Evolutionary conservation across 495 filamentous ascomycete species (phyloP).

Genomic region (Bombardia bombarda): DNA sequence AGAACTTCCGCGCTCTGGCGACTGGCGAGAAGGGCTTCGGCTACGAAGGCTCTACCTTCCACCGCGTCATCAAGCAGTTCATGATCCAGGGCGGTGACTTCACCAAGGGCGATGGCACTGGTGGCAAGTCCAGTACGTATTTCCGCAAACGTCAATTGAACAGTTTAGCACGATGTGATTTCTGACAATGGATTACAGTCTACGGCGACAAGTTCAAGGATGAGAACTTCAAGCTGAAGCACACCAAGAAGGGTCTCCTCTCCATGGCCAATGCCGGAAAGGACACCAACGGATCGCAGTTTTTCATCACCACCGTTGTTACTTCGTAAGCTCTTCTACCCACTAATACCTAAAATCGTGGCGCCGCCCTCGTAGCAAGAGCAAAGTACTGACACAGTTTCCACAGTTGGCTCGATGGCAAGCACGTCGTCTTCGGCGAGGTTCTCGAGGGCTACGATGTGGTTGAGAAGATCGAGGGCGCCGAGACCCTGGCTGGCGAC

Average conservation of each 20-base stretch:
- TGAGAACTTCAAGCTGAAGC: constrained; percentile 99
- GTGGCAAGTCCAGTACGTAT: constrained; percentile 77
- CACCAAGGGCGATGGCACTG: constrained; percentile 90
- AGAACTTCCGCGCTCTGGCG: constrained; percentile 96
- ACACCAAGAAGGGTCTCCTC: constrained; percentile 51
- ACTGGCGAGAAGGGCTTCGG: constrained; percentile 97
- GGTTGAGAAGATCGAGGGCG: constrained; percentile 80
- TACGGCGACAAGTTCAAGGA: constrained; percentile 93
- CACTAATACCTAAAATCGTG: background rate
- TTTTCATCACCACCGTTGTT: constrained; percentile 88
- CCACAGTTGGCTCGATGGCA: constrained; percentile 75
- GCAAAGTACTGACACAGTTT: constrained; percentile 19
- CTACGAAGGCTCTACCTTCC: constrained; percentile 92
- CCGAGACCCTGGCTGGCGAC: constrained; percentile 61
- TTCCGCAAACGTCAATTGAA: background rate
- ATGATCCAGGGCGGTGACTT: constrained; percentile 99
- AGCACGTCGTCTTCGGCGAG: constrained; percentile 87
- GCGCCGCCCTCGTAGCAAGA: too few relatives aligned
- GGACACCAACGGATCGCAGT: constrained; percentile 98
- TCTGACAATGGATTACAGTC: constrained; percentile 35
- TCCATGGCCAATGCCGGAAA: constrained; percentile 97
- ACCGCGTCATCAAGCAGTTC: constrained; percentile 97
- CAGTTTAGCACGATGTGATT: background rate
- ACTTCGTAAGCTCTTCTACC: constrained; percentile 56
- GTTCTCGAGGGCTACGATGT: constrained; percentile 88